Evolutionary conservation across 148 eudicot genomes (phyloP), one percentile per base, ranked within the genome.

Genomic region (Dianthus caryophyllus): DNA sequence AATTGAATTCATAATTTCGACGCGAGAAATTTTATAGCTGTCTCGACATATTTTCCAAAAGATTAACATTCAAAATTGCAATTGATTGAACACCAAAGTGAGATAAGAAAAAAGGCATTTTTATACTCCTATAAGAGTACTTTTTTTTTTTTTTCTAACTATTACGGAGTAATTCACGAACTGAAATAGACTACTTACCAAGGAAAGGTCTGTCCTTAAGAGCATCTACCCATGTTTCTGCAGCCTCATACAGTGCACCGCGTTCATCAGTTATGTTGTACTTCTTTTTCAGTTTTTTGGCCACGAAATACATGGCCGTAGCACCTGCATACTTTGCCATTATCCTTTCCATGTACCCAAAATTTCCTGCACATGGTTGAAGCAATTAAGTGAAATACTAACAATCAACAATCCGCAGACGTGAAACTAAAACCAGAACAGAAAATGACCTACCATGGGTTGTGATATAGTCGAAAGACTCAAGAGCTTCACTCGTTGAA

Each of bases 151-250:
- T 33, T 2, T 33, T 33, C n/a, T n/a, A n/a, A n/a, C n/a, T n/a
- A n/a, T n/a, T n/a, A n/a, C 3, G 38, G 3, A 33, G 5, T 41
- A 4, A 24, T 24, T 33, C 11, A 11, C 26, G 20, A 55, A 46
- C 21, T 39, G 16, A 24, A 15, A 8, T 21, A 47, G 17, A 73
- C 67, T 41, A 73, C 81, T 24, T 52, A 94, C 99, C 99, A 22
- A 88, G 96, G 84, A 77, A 90, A 65, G 85, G 76, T 44, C 88
- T 89, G 27, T 87, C 96, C 46, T 81, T 79, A 17, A 94, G 78
- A 57, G 99, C 99, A 76, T 86, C 86, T n/a, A 93, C 98, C 98
- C 98, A 93, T 65, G 89, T 85, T 71, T 90, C 98, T 60, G 96
- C 98, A 72, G 98, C 85, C 69, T 90, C 83, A 67, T 93, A 90